Base-by-base conservation (phyloP, 768 basidiomycete genomes). In the Boletus fagicola region DNA sequence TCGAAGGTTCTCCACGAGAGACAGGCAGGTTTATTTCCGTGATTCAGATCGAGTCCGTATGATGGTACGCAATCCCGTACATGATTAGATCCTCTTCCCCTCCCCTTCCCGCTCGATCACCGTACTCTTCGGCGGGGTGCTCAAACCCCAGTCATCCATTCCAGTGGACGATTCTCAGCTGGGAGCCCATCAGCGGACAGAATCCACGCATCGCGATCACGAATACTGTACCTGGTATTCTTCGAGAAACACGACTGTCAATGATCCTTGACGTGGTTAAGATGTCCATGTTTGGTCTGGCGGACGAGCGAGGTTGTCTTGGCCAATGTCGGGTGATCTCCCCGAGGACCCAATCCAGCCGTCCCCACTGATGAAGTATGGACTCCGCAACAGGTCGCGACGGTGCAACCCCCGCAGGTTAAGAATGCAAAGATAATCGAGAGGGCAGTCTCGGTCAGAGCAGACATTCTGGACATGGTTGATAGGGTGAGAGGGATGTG, bases 391-490 rank as follows among this genome's bases (percentile, higher is more conserved):
- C 15, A 9, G 26, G 56, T 51, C 13, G 45, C 31, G 20, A 42
- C 15, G 33, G 26, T 1, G 31, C 56, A 58, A 42, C 56, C 56
- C 11, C 58, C 56, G 33, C 56, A 59, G 2, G 45, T 20, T 9
- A 35, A 22, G 49, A 51, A 39, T 18, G 38, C 56, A 51, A 16
- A 47, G 26, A 40, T 6, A 8, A 51, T 26, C 1, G 31, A 20
- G 39, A 20, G 5, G 10, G 58, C 39, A 18, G 11, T 31, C 4
- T 51, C 31, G 3, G 44, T 38, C 5, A 58, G 12, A 5, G 20
- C 20, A 33, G 39, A 12, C 20, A 16, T 48, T 28, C 5, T 22
- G n/a, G 33, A n/a, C 48, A 43, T 58, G 40, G 15, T 54, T 13
- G 28, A 38, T 44, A 35, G 18, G 11, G 6, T 35, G 28, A 20